phyloP scores from a whole-genome alignment of 2,329 filamentous ascomycete species.

The Chaetomiaceae sp. region DNA sequence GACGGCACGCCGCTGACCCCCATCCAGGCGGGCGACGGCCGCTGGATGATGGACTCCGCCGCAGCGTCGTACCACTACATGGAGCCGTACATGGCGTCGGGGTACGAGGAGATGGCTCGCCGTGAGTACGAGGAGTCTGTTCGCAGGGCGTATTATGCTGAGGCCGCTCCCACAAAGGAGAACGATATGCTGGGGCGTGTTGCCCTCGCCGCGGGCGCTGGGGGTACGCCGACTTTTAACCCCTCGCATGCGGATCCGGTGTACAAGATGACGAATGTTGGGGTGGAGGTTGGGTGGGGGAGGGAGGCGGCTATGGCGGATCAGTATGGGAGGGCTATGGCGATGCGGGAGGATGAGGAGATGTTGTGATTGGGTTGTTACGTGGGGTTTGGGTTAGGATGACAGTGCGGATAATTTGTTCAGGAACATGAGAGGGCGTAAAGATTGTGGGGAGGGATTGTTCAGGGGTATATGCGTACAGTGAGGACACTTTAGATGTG shows the following conservation, averaged over 20 bases:
- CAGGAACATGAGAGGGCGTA: not conserved
- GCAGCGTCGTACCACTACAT: slow-evolving; percentile 40
- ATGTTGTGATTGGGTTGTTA: slow-evolving; percentile 18
- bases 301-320: slow-evolving; percentile 55
- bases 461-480: not conserved
- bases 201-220: slow-evolving; percentile 6
- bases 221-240: slow-evolving; percentile 21
- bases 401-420: not conserved
- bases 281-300: slow-evolving; percentile 37
- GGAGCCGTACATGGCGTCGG: slow-evolving; percentile 81
- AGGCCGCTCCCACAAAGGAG: slow-evolving; percentile 20
- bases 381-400: not conserved
- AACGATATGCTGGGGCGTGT: slow-evolving; percentile 32
- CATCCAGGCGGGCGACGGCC: slow-evolving; percentile 49
- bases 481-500: not conserved
- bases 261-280: slow-evolving; percentile 44
- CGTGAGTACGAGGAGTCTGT: slow-evolving; percentile 57
- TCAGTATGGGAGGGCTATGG: slow-evolving; percentile 57
- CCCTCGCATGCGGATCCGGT: slow-evolving; percentile 56
- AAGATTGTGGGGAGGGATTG: no score
- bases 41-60: slow-evolving; percentile 39
- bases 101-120: slow-evolving; percentile 67
- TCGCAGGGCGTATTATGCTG: slow-evolving; percentile 27
- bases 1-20: slow-evolving; percentile 49
- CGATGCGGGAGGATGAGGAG: slow-evolving; percentile 25